Evolutionary conservation across 495 filamentous ascomycete species (phyloP).

Genomic region (Aspergillus saccharolyticus): DNA sequence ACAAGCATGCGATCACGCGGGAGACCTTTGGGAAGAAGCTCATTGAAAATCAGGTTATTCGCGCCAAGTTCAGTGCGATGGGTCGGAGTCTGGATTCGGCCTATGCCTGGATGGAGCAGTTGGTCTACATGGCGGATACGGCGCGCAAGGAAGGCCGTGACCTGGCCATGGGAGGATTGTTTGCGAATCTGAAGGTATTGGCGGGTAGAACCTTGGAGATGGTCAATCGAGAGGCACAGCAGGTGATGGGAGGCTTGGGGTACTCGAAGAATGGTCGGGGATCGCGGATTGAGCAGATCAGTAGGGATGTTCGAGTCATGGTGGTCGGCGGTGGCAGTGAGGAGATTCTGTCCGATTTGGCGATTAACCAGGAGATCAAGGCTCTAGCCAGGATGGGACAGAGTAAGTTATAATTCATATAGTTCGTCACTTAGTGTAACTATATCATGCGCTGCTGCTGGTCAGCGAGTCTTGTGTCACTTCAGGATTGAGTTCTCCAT

Average conservation of each 20-base stretch:
- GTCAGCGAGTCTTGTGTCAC: too few relatives aligned
- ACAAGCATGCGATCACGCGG: conserved; percentile 63
- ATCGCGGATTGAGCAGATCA: conserved; percentile 65
- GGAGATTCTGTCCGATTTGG: conserved; percentile 70
- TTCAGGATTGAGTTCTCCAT: too few relatives aligned
- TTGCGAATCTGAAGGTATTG: conserved; percentile 66
- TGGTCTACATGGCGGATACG: conserved; percentile 63
- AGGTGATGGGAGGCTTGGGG: conserved; percentile 71
- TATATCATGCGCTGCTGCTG: too few relatives aligned
- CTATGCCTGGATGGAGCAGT: conserved; percentile 71
- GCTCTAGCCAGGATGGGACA: too few relatives aligned
- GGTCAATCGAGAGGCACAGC: conserved; percentile 61
- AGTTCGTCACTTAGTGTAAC: not conserved
- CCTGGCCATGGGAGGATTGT: conserved; percentile 61
- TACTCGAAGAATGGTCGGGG: conserved; percentile 64
- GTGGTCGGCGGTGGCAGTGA: conserved; percentile 68
- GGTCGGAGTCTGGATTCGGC: conserved; percentile 64
- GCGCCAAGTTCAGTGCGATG: conserved; percentile 64
- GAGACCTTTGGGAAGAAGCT: conserved; percentile 73
- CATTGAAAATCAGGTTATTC: conserved; percentile 68
- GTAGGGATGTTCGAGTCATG: conserved; percentile 58
- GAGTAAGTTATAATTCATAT: not conserved
- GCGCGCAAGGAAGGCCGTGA: conserved; percentile 60
- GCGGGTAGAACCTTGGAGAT: conserved; percentile 64
- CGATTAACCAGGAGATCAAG: conserved; percentile 67